Base-by-base conservation (phyloP, 257 asterid species). In the Apocynum venetum region DNA sequence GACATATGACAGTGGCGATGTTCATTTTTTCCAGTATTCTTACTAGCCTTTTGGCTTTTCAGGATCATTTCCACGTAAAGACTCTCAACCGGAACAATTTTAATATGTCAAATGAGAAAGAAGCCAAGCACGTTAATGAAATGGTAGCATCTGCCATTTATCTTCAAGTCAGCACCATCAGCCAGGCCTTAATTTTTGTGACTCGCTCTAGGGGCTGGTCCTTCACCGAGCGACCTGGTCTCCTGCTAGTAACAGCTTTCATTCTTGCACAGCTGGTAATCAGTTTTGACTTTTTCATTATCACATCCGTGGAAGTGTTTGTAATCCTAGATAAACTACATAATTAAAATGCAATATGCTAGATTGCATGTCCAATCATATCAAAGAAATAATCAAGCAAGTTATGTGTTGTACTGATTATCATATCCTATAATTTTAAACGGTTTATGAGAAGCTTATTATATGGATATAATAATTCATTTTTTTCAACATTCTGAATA, bases 141-240 rank as follows among this genome's bases (percentile, higher is more conserved):
- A 84, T 81, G 89, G 70, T 87, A 89, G 84, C 89, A 63, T 88
- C 91, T 76, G 88, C 89, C 4, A 79, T 85, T 74, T 88, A 88
- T 81, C 90, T 88, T 59, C 92, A 88, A 86, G 92, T 88, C 73
- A 88, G 90, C 85, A 88, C 90, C 76, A 88, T 88, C 59, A 88
- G 92, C 77, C 89, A 88, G 64, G 89, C 89, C 64, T 82, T 88
- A 25, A 85, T 88, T 35, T 88, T 88, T 13, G 92, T 88, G 76
- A 86, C 90, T 77, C 87, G 92, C 35, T 88, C 90, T 1, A 78
- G 90, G 77, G 84, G 90, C 48, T 83, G 84, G 84, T 88, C 92
- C 36, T 86, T 84, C 74, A 52, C 55, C 1, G 89, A 88, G 80
- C 82, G 92, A 1, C 90, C 88, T 0, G 88, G 88, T 60, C 79